Conservation (phyloP, 371 early-diverging fungal genomes). For the Mucor plumbeus region DNA sequence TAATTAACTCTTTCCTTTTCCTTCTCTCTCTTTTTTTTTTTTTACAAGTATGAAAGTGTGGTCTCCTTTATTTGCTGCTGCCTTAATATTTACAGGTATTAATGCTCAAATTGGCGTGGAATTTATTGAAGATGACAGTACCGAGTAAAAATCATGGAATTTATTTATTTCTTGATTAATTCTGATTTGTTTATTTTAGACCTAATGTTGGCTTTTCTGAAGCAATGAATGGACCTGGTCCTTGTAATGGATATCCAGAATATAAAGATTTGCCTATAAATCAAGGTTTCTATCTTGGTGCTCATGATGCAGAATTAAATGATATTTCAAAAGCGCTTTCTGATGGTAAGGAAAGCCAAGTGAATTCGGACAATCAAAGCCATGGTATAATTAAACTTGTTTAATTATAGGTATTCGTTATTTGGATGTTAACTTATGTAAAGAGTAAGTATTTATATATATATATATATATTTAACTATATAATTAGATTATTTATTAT, state of each 20-base stretch:
- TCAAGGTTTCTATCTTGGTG: slow-evolving; percentile 44
- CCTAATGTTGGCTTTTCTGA: slow-evolving; percentile 1
- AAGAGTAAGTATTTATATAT: slow-evolving; percentile 14
- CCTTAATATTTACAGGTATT: slow-evolving; percentile 8
- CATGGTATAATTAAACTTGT: background rate
- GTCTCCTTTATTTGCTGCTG: slow-evolving; percentile 22
- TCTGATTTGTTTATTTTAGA: background rate
- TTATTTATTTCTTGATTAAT: background rate
- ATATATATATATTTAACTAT: background rate
- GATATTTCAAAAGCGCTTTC: slow-evolving; percentile 32
- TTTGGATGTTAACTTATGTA: slow-evolving; percentile 28
- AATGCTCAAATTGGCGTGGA: slow-evolving; percentile 17
- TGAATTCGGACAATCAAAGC: background rate
- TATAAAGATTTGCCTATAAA: slow-evolving; percentile 39
- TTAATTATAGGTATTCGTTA: slow-evolving; percentile 26
- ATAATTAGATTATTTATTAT: background rate
- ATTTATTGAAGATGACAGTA: slow-evolving; percentile 17
- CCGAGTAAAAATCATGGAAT: background rate
- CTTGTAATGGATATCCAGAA: slow-evolving; percentile 48
- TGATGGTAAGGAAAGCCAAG: slow-evolving; percentile 22
- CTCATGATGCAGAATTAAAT: slow-evolving; percentile 25
- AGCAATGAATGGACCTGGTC: slow-evolving; percentile 20
- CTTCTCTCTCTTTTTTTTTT: background rate
- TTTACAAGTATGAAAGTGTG: slow-evolving; percentile 18
- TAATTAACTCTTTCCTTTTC: background rate